phyloP scores from a whole-genome alignment of 1,284 basidiomycete species.

The Chiua sp. region DNA sequence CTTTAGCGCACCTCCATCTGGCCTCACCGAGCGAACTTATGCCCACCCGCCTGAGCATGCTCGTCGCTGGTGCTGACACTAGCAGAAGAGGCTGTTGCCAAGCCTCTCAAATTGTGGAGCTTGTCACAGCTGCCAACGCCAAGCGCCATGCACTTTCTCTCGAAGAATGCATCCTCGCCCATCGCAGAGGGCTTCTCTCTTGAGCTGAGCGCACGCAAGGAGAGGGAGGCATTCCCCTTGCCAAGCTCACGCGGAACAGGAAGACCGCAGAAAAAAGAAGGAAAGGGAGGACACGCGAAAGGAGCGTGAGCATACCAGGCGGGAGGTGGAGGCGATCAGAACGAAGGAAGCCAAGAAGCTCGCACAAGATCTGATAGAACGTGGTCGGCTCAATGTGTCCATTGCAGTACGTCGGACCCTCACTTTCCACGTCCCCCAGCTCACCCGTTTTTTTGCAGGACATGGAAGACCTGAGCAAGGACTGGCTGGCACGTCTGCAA shows the following conservation, averaged over 20 bases:
- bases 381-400: constrained; percentile 86
- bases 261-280: constrained; percentile 77
- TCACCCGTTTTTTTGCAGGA: constrained; percentile 49
- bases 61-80: constrained; percentile 47
- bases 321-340: constrained; percentile 84
- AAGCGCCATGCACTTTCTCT: constrained; percentile 82
- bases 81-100: constrained; percentile 64
- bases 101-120: constrained; percentile 54
- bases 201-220: constrained; percentile 88
- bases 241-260: constrained; percentile 72
- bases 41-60: constrained; percentile 75
- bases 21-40: constrained; percentile 74
- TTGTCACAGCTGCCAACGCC: constrained; percentile 64
- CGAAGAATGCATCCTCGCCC: constrained; percentile 83
- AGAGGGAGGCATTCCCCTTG: constrained; percentile 86
- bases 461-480: constrained; percentile 86
- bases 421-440: too few species aligned
- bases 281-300: constrained; percentile 74
- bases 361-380: constrained; percentile 85
- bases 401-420: constrained; percentile 65
- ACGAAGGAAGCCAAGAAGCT: constrained; percentile 91
- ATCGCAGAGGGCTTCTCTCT: constrained; percentile 86
- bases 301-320: constrained; percentile 81
- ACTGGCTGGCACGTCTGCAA: constrained; percentile 90
- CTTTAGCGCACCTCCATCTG: constrained; percentile 50